Evolutionary conservation across 495 filamentous ascomycete genomes (phyloP).

Genomic region (Talaromyces thailandensis): DNA sequence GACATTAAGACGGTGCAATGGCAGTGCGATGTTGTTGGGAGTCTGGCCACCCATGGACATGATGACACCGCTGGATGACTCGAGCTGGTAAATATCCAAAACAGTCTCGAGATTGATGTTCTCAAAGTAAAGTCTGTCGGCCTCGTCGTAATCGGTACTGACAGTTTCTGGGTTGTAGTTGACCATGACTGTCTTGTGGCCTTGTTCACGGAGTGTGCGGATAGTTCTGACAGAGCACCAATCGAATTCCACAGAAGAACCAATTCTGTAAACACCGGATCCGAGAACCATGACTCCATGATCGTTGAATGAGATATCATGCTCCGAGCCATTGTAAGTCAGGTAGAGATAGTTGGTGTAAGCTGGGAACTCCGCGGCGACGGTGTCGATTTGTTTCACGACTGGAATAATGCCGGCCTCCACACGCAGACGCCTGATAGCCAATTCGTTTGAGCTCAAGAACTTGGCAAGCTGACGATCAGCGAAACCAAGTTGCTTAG

Average conservation of each 20-base stretch:
- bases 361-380: constrained; percentile 92
- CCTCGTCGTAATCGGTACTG: constrained; percentile 92
- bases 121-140: constrained; percentile 92
- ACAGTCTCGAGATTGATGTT: constrained; percentile 94
- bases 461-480: constrained; percentile 92
- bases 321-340: constrained; percentile 86
- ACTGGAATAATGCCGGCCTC: constrained; percentile 79
- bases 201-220: constrained; percentile 78
- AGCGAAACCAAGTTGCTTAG: constrained; percentile 89
- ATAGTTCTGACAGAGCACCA: constrained; percentile 99
- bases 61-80: constrained; percentile 81
- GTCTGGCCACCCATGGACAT: constrained; percentile 98
- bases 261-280: constrained; percentile 95
- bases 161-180: constrained; percentile 97
- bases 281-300: constrained; percentile 93
- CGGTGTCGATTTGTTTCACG: constrained; percentile 98
- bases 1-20: constrained; percentile 78
- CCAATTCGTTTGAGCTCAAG: constrained; percentile 85
- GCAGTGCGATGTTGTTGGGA: constrained; percentile 95
- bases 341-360: constrained; percentile 96
- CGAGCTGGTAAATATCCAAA: constrained; percentile 89
- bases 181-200: constrained; percentile 96
- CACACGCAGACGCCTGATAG: constrained; percentile 69
- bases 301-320: constrained; percentile 79
- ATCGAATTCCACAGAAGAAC: constrained; percentile 96